Conservation (phyloP, 306 rosid genomes). For the Rubus idaeus region DNA sequence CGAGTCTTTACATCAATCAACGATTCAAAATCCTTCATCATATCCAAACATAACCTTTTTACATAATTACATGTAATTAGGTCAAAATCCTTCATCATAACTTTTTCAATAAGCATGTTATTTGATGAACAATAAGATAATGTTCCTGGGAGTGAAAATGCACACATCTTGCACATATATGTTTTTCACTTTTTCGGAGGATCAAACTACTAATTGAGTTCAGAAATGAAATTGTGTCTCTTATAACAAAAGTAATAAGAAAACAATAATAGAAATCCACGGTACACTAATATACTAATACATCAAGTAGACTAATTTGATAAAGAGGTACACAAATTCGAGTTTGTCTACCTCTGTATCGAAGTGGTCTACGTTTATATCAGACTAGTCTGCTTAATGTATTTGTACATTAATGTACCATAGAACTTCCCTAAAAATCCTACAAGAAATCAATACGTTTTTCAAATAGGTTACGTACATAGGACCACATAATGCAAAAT, state of each 20-base stretch:
- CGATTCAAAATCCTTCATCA: not conserved
- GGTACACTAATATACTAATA: too few relatives aligned
- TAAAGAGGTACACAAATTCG: too few relatives aligned
- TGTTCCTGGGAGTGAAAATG: not conserved
- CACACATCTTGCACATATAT: not conserved
- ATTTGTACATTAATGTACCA: too few relatives aligned
- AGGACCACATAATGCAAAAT: constrained; percentile 4
- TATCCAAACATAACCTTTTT: too few relatives aligned
- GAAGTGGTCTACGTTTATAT: too few relatives aligned
- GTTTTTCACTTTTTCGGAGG: not conserved
- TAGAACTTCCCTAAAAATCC: too few relatives aligned
- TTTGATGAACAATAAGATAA: not conserved
- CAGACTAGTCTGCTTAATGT: too few relatives aligned
- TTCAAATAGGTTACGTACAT: too few relatives aligned
- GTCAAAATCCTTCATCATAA: not conserved
- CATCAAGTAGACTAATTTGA: too few relatives aligned
- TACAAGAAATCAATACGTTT: not conserved
- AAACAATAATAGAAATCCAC: not conserved
- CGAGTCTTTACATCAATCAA: not conserved
- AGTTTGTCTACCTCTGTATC: too few relatives aligned
- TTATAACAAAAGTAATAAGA: not conserved
- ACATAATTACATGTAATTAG: too few relatives aligned
- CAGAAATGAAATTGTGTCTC: too few relatives aligned
- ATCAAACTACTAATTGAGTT: not conserved
- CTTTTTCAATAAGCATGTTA: not conserved